phyloP scores from a whole-genome alignment of 306 rosid genomes.

The Sicyos baderoa region DNA sequence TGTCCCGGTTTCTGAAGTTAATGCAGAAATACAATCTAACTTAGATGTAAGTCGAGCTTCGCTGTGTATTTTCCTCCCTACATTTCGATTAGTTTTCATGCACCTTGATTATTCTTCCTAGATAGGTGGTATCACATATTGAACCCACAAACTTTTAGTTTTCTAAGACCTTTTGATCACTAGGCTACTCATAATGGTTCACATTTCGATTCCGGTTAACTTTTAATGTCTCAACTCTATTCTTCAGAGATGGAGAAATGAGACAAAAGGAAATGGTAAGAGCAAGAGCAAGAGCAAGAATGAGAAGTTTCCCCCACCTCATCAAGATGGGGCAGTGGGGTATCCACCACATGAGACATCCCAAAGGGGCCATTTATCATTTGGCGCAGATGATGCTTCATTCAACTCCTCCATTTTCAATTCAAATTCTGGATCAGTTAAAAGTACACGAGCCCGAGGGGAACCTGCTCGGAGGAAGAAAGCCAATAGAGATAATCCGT shows the following conservation, averaged over 20 bases:
- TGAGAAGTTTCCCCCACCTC: slow-evolving; percentile 94
- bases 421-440: slow-evolving; percentile 41
- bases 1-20: slow-evolving; percentile 88
- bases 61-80: background rate
- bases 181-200: too few species aligned
- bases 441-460: slow-evolving; percentile 35
- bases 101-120: too few species aligned
- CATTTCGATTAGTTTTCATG: background rate
- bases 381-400: slow-evolving; percentile 51
- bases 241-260: slow-evolving; percentile 79
- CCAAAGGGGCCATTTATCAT: slow-evolving; percentile 54
- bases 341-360: slow-evolving; percentile 46
- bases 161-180: too few species aligned
- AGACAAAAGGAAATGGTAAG: slow-evolving; percentile 56
- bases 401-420: slow-evolving; percentile 41
- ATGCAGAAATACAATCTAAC: slow-evolving; percentile 84
- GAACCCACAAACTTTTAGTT: too few species aligned
- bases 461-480: slow-evolving; percentile 40
- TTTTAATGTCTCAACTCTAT: background rate
- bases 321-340: slow-evolving; percentile 83
- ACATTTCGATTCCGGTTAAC: background rate
- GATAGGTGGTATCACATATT: too few species aligned
- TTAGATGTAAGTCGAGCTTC: slow-evolving; percentile 54
- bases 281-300: slow-evolving; percentile 45
- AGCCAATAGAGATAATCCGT: slow-evolving; percentile 27